Percentiles rank a stretch among this genome's conserved stretches.
These are phyloP conservation scores for Fraxinus nigra DNA, from an alignment of 305 asterid species.

Conservation along the genomic window DNA sequence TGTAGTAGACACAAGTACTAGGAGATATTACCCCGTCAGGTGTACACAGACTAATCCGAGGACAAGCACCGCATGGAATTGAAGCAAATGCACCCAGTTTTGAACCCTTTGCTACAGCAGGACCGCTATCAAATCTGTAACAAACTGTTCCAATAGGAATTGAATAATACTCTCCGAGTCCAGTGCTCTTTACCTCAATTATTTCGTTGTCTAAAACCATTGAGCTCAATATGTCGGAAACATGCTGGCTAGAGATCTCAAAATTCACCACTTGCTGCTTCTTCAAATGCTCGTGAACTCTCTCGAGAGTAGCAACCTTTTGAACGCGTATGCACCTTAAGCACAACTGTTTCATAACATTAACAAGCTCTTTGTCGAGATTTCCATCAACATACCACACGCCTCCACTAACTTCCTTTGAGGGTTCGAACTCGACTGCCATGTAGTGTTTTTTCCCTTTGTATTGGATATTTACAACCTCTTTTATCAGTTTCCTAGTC, in stretches of 20 bases:
- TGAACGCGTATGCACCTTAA: constrained; percentile 17
- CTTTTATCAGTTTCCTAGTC: constrained; percentile 41
- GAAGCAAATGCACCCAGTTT: constrained; percentile 44
- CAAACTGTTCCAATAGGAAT: constrained; percentile 55
- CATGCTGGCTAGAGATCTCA: constrained; percentile 36
- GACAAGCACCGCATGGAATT: constrained; percentile 71
- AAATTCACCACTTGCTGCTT: constrained; percentile 12
- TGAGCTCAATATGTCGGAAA: constrained; percentile 38
- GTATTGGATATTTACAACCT: constrained; percentile 48
- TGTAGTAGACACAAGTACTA: constrained; percentile 44
- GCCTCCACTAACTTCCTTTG: constrained; percentile 56
- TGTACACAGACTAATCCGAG: constrained; percentile 46
- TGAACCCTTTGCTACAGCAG: constrained; percentile 29
- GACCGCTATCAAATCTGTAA: constrained; percentile 42
- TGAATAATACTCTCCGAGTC: constrained; percentile 57
- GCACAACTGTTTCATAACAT: constrained; percentile 30
- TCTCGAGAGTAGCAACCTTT: constrained; percentile 45
- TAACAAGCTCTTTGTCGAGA: constrained; percentile 45
- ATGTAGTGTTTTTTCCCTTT: constrained; percentile 50
- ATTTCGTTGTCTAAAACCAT: constrained; percentile 57
- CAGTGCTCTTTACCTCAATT: constrained; percentile 73
- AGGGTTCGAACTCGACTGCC: constrained; percentile 58
- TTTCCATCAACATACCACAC: constrained; percentile 47
- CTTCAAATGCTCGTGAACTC: constrained; percentile 32
- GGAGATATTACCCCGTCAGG: constrained; percentile 65